phyloP scores from a whole-genome alignment of 139 green algal genomes.

The Closterium sp. region DNA sequence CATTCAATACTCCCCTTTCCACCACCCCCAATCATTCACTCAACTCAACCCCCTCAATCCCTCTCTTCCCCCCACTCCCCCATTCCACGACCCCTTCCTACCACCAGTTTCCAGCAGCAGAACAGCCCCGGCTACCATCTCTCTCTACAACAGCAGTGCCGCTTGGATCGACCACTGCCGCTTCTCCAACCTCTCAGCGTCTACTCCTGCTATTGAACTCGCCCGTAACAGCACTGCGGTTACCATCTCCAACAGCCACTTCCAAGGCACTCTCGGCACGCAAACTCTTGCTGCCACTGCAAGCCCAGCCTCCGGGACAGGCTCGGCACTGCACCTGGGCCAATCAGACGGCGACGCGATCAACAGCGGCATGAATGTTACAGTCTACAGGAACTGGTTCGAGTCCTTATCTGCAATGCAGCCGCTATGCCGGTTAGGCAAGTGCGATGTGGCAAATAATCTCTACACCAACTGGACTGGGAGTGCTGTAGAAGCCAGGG shows the following conservation, averaged over 20 bases:
- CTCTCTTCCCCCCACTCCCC: neutral
- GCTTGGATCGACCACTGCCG: conserved; percentile 2
- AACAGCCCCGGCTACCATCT: neutral
- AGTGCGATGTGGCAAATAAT: neutral
- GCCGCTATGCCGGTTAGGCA: neutral
- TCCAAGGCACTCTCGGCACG: neutral
- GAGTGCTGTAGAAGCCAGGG: too few relatives aligned
- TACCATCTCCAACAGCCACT: conserved; percentile 6
- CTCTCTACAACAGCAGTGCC: neutral
- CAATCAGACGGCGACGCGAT: neutral
- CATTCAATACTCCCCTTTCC: too few relatives aligned
- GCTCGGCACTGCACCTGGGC: neutral
- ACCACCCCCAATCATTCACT: too few relatives aligned
- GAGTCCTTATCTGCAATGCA: neutral
- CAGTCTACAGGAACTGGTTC: too few relatives aligned
- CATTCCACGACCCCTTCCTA: too few relatives aligned
- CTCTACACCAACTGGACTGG: conserved; percentile 8
- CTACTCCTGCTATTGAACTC: neutral
- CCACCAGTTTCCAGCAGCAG: too few relatives aligned
- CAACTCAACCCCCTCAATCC: neutral
- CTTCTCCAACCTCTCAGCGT: neutral
- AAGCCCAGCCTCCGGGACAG: neutral
- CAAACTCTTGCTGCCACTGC: neutral
- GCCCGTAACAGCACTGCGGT: neutral
- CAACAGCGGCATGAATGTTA: neutral